Conservation (phyloP, 306 rosid species). For the Trifolium subterraneum region DNA sequence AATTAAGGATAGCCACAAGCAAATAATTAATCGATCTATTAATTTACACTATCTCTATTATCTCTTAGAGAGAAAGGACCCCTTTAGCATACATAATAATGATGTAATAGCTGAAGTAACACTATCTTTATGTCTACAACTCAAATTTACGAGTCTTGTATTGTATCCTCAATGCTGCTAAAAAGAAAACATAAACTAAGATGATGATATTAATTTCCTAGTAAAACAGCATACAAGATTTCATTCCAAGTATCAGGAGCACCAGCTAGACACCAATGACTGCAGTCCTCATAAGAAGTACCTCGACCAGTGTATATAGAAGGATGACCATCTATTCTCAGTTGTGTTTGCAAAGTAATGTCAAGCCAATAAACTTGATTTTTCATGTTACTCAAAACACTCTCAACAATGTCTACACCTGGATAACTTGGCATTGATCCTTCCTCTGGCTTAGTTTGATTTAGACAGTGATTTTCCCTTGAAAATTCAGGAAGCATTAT, state of each 20-base stretch:
- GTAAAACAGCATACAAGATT: constrained; percentile 56
- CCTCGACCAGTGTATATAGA: constrained; percentile 60
- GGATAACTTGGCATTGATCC: constrained; percentile 50
- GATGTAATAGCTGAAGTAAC: too few relatives aligned
- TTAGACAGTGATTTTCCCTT: constrained; percentile 46
- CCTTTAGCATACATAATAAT: too few relatives aligned
- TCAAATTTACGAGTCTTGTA: constrained; percentile 26
- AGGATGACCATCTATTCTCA: constrained; percentile 80
- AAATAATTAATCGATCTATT: too few relatives aligned
- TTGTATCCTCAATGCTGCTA: neutral
- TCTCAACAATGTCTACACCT: constrained; percentile 58
- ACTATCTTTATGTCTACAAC: neutral
- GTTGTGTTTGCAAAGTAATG: constrained; percentile 66
- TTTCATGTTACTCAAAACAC: constrained; percentile 46
- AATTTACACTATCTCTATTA: too few relatives aligned
- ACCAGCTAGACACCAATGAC: constrained; percentile 83
- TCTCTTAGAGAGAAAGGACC: too few relatives aligned
- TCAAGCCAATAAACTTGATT: constrained; percentile 60
- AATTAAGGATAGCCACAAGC: too few relatives aligned
- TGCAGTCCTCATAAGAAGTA: constrained; percentile 56
- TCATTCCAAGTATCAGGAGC: constrained; percentile 71
- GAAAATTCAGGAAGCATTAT: constrained; percentile 11
- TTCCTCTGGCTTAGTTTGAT: constrained; percentile 46
- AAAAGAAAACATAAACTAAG: neutral
- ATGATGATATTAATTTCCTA: constrained; percentile 24